Evolutionary conservation across 2,329 filamentous ascomycete genomes (phyloP), one percentile per base, ranked within the genome.

Genomic region (Ophiostoma perfectum): DNA sequence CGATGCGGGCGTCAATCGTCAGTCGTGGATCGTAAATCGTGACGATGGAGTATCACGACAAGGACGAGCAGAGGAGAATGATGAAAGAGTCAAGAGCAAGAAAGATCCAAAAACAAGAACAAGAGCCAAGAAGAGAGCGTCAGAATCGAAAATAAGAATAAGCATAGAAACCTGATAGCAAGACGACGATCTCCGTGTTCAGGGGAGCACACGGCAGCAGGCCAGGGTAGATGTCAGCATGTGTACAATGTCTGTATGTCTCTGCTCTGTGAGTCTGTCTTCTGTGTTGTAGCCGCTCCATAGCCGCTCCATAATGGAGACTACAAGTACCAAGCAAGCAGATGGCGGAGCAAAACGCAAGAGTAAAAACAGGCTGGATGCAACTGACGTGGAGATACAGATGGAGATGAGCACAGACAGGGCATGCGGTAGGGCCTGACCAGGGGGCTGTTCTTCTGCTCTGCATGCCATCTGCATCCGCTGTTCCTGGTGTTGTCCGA

Each of bases 151-250:
- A 44, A 55, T 55, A 27, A 36, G 49, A 55, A 55, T 55, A 55
- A 55, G 49, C 49, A 55, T 55, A 11, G 3, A 27, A 18, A 55
- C 1, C 27, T 27, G 27, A 27, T 27, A 27, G 27, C 49, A 55
- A 55, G 49, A 55, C 27, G 27, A 55, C 18, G 49, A 36, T 55
- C 18, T 55, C 18, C 14, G 49, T 55, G 9, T 27, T 27, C 11
- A 55, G 49, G 49, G 49, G 18, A 52, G 18, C 47, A 52, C 6
- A 52, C 47, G 8, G 41, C 12, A 38, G 58, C 11, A 18, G 52
- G 5, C 52, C 16, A 58, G 52, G 58, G 36, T 62, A 38, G 58
- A 62, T 38, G 58, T 62, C 58, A 62, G 49, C 49, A 55, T 55
- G 49, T 55, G 49, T 55, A 55, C n/a, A 55, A 55, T 55, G 3